Evolutionary conservation across 2,329 filamentous ascomycete species (phyloP), one percentile per base, ranked within the genome.

Genomic region (Thielaviopsis populi): DNA sequence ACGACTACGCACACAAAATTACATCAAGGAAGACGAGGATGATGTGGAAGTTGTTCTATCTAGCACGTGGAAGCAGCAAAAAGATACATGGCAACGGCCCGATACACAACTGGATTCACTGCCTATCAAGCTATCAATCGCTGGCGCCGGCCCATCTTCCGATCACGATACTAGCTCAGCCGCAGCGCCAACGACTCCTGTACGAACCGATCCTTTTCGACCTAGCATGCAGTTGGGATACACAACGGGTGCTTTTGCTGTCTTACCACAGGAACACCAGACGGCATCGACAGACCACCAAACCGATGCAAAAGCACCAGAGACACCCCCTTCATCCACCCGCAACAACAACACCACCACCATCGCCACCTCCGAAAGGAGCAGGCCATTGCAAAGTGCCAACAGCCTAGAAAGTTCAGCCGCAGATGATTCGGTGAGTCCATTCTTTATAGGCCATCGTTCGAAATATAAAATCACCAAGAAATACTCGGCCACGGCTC

Each of bases 31-130:
- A 10, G 53, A 56, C 19, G 27, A 54, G 17, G 53, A 37, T 8
- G 53, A 56, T 37, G 53, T 56, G 27, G 53, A 56, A 37, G n/a
- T 56, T 22, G 53, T 56, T 56, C 27, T 56, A n/a, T 56, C 53
- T 0, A 37, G 11, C n/a, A n/a, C 27, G 15, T 33, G 30, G 53
- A 56, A 56, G 4, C 27, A 19, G 3, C 42, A 30, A 30, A 27
- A n/a, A 22, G 53, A 56, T 56, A 37, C 13, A 15, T 11, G 15
- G 24, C n/a, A 30, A n/a, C 30, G 53, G 30, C 15, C 53, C 11
- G 13, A 17, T 22, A 30, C 15, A 22, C 15, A 56, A 6, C 17
- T 56, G 15, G 37, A 56, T 37, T 33, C 24, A 10, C 15, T 17
- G 10, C 27, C 53, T 13, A 56, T 37, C 17, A 56, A 33, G 15